phyloP scores from a whole-genome alignment of 2,329 filamentous ascomycete species.

The Grosmannia huntii region DNA sequence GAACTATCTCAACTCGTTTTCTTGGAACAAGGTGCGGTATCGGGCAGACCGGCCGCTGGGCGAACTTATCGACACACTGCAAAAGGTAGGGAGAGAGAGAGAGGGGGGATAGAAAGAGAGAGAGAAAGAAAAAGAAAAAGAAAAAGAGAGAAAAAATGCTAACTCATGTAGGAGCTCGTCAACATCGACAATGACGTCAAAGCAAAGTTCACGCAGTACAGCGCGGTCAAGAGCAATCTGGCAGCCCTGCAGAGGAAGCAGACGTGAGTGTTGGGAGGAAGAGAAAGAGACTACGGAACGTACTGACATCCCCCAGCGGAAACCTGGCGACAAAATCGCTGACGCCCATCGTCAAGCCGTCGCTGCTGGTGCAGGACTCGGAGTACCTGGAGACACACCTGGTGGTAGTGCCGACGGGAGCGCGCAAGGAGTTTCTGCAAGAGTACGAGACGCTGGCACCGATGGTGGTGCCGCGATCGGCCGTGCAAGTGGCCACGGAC shows the following conservation, averaged over 20 bases:
- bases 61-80: slow-evolving; percentile 75
- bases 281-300: too few species aligned
- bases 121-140: neutral
- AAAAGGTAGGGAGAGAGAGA: slow-evolving; percentile 51
- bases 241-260: slow-evolving; percentile 74
- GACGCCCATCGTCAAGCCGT: slow-evolving; percentile 73
- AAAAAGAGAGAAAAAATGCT: neutral
- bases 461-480: slow-evolving; percentile 90
- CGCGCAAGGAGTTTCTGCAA: slow-evolving; percentile 78
- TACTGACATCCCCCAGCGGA: slow-evolving; percentile 39
- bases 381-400: slow-evolving; percentile 97
- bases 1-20: slow-evolving; percentile 77
- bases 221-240: slow-evolving; percentile 74
- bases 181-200: slow-evolving; percentile 96
- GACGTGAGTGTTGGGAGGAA: slow-evolving; percentile 39
- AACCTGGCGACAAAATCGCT: slow-evolving; percentile 93
- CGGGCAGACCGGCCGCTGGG: slow-evolving; percentile 79
- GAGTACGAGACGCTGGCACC: slow-evolving; percentile 77
- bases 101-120: neutral
- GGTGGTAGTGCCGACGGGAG: slow-evolving; percentile 68
- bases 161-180: slow-evolving; percentile 54
- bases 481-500: slow-evolving; percentile 66
- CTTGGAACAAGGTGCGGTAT: slow-evolving; percentile 98
- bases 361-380: slow-evolving; percentile 70
- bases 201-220: slow-evolving; percentile 88